These are phyloP conservation scores for Lichtheimia ornata DNA, from an alignment of 371 early-diverging fungal genomes.

Conservation along the genomic window DNA sequence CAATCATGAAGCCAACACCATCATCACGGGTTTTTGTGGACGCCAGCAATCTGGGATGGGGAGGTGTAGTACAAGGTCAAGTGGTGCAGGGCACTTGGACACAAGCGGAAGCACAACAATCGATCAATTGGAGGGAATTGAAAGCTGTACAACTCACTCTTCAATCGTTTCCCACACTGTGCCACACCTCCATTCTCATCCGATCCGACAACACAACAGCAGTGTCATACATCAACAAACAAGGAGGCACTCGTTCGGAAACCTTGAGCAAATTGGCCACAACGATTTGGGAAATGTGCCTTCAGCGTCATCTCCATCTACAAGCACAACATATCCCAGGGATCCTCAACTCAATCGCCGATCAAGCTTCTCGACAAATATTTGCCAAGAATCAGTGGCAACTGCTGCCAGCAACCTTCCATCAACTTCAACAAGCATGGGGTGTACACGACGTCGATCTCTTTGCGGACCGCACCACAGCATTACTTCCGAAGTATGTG, in stretches of 20 bases:
- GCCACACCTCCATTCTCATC: slow-evolving; percentile 18
- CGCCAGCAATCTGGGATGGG: slow-evolving; percentile 26
- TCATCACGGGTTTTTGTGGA: slow-evolving; percentile 16
- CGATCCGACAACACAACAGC: slow-evolving; percentile 31
- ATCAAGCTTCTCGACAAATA: slow-evolving; percentile 11
- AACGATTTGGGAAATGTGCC: slow-evolving; percentile 20
- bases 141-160: slow-evolving; percentile 16
- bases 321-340: slow-evolving; percentile 29
- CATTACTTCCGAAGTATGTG: too few species aligned
- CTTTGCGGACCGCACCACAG: too few species aligned
- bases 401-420: too few species aligned
- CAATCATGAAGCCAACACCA: slow-evolving; percentile 4
- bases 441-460: too few species aligned
- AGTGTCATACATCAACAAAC: slow-evolving; percentile 28
- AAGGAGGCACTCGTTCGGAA: slow-evolving; percentile 26
- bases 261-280: slow-evolving; percentile 21
- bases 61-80: slow-evolving; percentile 1
- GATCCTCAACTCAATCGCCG: slow-evolving; percentile 11
- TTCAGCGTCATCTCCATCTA: slow-evolving; percentile 16
- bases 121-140: slow-evolving; percentile 32
- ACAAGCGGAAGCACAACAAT: neutral
- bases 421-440: too few species aligned
- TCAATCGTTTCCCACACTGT: slow-evolving; percentile 11
- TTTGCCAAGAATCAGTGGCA: slow-evolving; percentile 8
- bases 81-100: slow-evolving; percentile 2